Percentiles rank a stretch among this genome's conserved stretches.
Conservation (phyloP, 2,329 filamentous ascomycete species). For the Aspergillus tubingensis region DNA sequence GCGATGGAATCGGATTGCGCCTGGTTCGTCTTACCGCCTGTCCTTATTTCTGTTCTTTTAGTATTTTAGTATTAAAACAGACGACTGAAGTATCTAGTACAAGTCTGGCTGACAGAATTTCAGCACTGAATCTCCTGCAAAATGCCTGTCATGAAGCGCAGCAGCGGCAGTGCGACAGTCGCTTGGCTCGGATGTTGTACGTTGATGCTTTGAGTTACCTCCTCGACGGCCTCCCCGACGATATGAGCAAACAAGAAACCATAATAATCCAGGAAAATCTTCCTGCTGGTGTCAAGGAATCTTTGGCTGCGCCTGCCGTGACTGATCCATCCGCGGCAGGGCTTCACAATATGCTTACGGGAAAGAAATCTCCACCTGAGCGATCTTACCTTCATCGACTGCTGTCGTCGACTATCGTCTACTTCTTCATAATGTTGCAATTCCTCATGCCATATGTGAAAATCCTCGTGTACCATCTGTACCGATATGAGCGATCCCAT, state of each 20-base stretch:
- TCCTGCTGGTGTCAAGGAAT: slow-evolving; percentile 24
- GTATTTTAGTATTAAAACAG: no score
- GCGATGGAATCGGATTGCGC: slow-evolving; percentile 38
- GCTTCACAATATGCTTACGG: not conserved
- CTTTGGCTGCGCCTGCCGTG: slow-evolving; percentile 8
- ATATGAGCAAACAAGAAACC: slow-evolving; percentile 34
- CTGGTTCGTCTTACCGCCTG: slow-evolving; percentile 27
- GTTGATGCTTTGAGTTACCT: slow-evolving; percentile 42
- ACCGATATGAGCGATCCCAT: slow-evolving; percentile 66
- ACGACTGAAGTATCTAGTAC: no score
- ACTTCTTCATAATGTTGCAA: slow-evolving; percentile 61
- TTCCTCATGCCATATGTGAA: slow-evolving; percentile 64
- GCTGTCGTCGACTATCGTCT: slow-evolving; percentile 59
- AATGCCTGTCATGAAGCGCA: slow-evolving; percentile 40
- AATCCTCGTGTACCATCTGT: slow-evolving; percentile 55
- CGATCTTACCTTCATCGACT: slow-evolving; percentile 60
- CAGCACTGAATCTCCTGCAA: slow-evolving; percentile 40
- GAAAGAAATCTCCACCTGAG: not conserved
- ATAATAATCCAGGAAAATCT: slow-evolving; percentile 30
- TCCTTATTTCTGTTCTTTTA: not conserved
- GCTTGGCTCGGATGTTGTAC: slow-evolving; percentile 37
- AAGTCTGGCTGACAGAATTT: not conserved
- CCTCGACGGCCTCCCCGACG: slow-evolving; percentile 37
- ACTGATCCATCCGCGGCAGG: not conserved
- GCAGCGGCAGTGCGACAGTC: slow-evolving; percentile 32